Evolutionary conservation across 257 asterid genomes (phyloP).

Genomic region (Plantago ovata): DNA sequence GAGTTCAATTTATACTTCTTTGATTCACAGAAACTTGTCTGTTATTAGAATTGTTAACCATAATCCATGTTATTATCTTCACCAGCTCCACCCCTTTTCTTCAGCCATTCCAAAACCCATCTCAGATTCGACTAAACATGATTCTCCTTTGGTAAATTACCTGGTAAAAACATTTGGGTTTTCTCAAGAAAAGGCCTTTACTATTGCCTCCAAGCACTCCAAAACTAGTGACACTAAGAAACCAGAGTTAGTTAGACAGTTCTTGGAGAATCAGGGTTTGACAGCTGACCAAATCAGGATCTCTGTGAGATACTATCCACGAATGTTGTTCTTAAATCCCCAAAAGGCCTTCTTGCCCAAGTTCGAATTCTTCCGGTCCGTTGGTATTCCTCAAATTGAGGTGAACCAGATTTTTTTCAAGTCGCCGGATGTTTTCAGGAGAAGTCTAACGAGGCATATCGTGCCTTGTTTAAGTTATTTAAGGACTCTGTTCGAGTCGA

Average conservation of each 20-base stretch:
- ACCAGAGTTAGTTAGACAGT: constrained; percentile 18
- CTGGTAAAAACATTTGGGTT: constrained; percentile 18
- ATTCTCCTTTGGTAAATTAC: constrained; percentile 2
- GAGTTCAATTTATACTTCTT: too few species aligned
- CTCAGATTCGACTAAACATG: neutral
- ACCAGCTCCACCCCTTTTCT: constrained; percentile 11
- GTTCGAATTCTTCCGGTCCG: constrained; percentile 24
- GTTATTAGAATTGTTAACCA: neutral
- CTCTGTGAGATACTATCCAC: constrained; percentile 2
- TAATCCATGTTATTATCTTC: neutral
- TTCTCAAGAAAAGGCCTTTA: constrained; percentile 21
- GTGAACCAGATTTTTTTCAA: constrained; percentile 2
- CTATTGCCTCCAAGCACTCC: constrained; percentile 18
- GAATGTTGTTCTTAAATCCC: constrained; percentile 7
- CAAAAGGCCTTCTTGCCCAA: constrained; percentile 26
- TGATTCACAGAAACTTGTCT: too few species aligned
- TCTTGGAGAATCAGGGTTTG: constrained; percentile 23
- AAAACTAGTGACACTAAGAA: constrained; percentile 15
- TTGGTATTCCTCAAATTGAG: constrained; percentile 17
- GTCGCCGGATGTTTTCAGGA: constrained; percentile 4
- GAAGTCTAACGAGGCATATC: constrained; percentile 16
- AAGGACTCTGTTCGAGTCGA: constrained; percentile 16
- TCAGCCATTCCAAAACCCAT: constrained; percentile 14
- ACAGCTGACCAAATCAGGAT: constrained; percentile 16
- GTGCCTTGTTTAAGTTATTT: constrained; percentile 21